Evolutionary conservation across 257 asterid species (phyloP), one percentile per base, ranked within the genome.

Genomic region (Ilex aquifolium): DNA sequence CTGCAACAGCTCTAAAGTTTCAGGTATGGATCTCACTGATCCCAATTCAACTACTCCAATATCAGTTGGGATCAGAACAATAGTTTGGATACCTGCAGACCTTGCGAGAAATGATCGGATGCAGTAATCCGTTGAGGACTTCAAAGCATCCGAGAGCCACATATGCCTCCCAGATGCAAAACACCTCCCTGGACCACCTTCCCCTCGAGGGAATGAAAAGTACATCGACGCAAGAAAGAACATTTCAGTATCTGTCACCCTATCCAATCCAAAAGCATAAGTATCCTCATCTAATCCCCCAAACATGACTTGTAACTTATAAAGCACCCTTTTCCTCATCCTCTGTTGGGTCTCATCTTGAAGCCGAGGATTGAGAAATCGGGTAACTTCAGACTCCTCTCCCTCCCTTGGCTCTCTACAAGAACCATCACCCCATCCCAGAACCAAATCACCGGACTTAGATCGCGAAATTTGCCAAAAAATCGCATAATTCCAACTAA

Each of bases 361-460:
- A 5, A 74, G 78, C 9, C 91, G 69, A 67, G 75, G 71, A 53
- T 75, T 77, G 49, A 83, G 76, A 65, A 80, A 74, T 42, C 78
- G 81, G 39, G 80, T 76, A 7, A 69, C 75, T 55, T 87, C 88
- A 5, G 87, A 76, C 74, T 76, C 96, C 76, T 93, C 97, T 0
- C 76, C 83, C 2, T 72, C 90, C 14, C 62, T 71, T 15, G 95
- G 94, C 74, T 93, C 99, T 54, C 99, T 80, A 51, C 99, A 93
- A 59, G 95, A 90, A 15, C 99, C 99, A 61, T 93, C 99, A 2
- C 99, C 99, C 99, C 99, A 93, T 16, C 94, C 97, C 36, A 93
- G 64, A 17, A 93, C 96, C 79, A 89, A 69, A 51, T 93, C 97
- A 1, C 96, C 96, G 0, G 87, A 76, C 57, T 87, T 93, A 11